Conservation (phyloP, 1,284 basidiomycete species). For the Apiotrichum gracile region DNA sequence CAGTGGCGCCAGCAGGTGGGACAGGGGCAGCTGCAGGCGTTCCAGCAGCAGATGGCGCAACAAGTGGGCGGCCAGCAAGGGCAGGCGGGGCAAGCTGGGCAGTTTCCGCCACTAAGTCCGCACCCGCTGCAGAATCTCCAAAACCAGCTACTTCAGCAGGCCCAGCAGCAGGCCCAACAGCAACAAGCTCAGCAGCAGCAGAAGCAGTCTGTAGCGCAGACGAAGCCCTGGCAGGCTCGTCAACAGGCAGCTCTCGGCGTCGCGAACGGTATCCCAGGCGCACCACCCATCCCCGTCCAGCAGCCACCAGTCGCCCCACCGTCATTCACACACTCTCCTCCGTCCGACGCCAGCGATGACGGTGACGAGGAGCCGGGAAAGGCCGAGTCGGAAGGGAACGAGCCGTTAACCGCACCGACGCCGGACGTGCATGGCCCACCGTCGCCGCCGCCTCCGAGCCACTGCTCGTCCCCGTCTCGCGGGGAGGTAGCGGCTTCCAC, state of each 20-base stretch:
- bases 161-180: neutral
- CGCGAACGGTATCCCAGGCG: neutral
- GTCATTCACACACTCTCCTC: too few relatives aligned
- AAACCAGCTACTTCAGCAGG: neutral
- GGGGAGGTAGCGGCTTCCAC: too few relatives aligned
- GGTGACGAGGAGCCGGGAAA: too few relatives aligned
- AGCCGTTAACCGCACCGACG: neutral
- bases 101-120: too few relatives aligned
- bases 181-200: too few relatives aligned
- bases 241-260: neutral
- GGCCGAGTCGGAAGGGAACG: too few relatives aligned
- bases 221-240: too few relatives aligned
- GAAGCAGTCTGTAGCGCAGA: too few relatives aligned
- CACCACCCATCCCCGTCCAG: neutral
- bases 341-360: too few relatives aligned
- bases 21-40: neutral
- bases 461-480: neutral
- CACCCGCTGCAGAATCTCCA: neutral
- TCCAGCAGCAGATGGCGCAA: neutral
- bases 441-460: neutral
- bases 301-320: neutral
- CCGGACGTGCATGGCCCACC: neutral
- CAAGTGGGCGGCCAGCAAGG: neutral
- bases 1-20: neutral
- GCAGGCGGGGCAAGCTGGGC: too few relatives aligned